Base-by-base conservation (phyloP, 495 filamentous ascomycete species). In the Evansstolkia leycettana region DNA sequence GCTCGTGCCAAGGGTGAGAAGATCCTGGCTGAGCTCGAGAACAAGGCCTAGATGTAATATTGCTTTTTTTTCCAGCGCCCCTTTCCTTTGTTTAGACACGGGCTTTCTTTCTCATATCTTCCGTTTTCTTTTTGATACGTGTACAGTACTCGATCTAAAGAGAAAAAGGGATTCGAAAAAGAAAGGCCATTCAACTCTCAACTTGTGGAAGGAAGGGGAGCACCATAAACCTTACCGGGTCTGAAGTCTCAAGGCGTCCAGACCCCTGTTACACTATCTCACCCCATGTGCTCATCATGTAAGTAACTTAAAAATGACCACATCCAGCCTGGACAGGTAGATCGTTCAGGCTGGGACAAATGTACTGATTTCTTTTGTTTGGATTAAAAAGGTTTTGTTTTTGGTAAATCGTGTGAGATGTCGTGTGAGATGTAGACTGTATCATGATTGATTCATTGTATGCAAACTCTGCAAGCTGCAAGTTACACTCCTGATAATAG, bases 1-100 rank as follows among this genome's bases (percentile, higher is more conserved):
- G 90, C 89, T 34, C 80, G 83, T 55, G 80, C 72, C 53, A 98
- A 98, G 85, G 90, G 90, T 66, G 88, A 94, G 79, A 94, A 95
- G 86, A 94, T 98, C 70, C 66, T 96, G 65, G 87, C 90, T 48
- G 90, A 95, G 57, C 69, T 98, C 46, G 84, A 90, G 71, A 72
- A 70, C 67, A 69, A 61, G 48, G 48, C 58, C 42, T 81, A 79
- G 70, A 71, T 65, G 59, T 64, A 55, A 58, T 54, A 60, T 53
- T 58, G 55, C 59, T 55, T 46, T 55, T 46, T 25, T 28, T 27
- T 15, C 19, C 17, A 51, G 50, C 41, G 50, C 48, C 50, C 42
- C 49, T 50, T 54, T 54, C 37, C 36, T 43, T 26, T 34, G 25
- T 38, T 37, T 44, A 16, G 31, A 29, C 29, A 50, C 49, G 45